Conservation (phyloP, 1,284 basidiomycete genomes). For the Tausonia pullulans region DNA sequence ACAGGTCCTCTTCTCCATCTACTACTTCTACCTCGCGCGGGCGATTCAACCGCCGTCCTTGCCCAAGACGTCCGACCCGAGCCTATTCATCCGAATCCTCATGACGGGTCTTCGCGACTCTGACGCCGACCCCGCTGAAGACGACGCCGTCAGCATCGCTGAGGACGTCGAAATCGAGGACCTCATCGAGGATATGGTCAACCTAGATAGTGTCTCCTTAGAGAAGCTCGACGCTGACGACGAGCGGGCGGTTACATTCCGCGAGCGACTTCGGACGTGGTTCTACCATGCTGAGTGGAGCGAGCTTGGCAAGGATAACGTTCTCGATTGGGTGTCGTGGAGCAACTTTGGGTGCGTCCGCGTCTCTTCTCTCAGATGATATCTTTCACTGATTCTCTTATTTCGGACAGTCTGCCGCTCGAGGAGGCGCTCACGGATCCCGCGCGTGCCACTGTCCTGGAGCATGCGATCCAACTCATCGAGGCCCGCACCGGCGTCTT, state of each 20-base stretch:
- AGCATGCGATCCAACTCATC: constrained; percentile 50
- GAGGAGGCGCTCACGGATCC: background rate
- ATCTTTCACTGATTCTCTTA: background rate
- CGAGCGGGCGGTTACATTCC: constrained; percentile 62
- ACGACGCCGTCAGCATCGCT: constrained; percentile 41
- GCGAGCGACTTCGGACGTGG: constrained; percentile 44
- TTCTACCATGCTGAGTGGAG: constrained; percentile 66
- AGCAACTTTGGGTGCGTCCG: constrained; percentile 54
- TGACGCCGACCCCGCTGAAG: constrained; percentile 24
- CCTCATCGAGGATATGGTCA: background rate
- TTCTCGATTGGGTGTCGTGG: constrained; percentile 75
- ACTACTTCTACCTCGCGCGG: constrained; percentile 49
- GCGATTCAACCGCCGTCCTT: constrained; percentile 44
- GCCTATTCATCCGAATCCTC: constrained; percentile 50
- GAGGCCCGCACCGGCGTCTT: constrained; percentile 59
- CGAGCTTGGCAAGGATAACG: constrained; percentile 50
- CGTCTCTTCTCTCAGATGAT: constrained; percentile 39
- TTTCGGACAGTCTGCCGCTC: background rate
- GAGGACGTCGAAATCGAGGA: constrained; percentile 41
- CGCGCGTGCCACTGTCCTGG: constrained; percentile 36
- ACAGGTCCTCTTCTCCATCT: constrained; percentile 66
- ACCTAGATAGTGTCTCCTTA: constrained; percentile 38
- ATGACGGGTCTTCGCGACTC: constrained; percentile 44
- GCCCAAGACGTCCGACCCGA: constrained; percentile 32
- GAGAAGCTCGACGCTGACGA: constrained; percentile 49